Evolutionary conservation across 2,329 filamentous ascomycete species (phyloP).

Genomic region (Fusarium piperis): DNA sequence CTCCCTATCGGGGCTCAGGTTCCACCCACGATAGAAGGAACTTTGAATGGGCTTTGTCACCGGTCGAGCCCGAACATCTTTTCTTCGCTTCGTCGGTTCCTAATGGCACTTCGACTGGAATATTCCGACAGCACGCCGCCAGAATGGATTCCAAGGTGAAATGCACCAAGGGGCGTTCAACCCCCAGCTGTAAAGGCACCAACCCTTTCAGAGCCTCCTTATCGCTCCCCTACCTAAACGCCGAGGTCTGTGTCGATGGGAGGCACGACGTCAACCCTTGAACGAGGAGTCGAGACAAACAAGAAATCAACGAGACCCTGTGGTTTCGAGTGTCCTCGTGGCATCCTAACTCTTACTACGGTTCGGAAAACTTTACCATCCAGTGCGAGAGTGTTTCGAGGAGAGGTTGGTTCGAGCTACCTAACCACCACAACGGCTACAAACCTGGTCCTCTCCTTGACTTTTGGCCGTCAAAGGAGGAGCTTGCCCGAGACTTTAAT

Average conservation of each 20-base stretch:
- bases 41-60: not conserved
- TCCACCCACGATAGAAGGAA: not conserved
- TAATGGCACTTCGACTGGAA: constrained; percentile 7
- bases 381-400: constrained; percentile 19
- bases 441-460: not conserved
- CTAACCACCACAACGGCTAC: constrained; percentile 7
- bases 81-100: constrained; percentile 13
- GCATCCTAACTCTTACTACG: not conserved
- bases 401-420: constrained; percentile 27
- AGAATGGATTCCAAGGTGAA: constrained; percentile 19
- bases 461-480: not conserved
- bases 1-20: too few species aligned
- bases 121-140: constrained; percentile 2
- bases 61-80: not conserved
- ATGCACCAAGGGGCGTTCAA: not conserved
- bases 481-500: not conserved
- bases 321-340: constrained; percentile 2
- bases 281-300: constrained; percentile 12
- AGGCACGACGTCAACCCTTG: not conserved
- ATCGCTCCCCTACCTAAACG: not conserved
- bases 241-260: constrained; percentile 15
- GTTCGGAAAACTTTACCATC: not conserved
- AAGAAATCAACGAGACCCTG: constrained; percentile 8
- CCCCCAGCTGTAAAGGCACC: not conserved
- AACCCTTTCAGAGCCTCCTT: not conserved